Conservation (phyloP, 2,329 filamentous ascomycete species). For the Plectosphaerella cucumerina region DNA sequence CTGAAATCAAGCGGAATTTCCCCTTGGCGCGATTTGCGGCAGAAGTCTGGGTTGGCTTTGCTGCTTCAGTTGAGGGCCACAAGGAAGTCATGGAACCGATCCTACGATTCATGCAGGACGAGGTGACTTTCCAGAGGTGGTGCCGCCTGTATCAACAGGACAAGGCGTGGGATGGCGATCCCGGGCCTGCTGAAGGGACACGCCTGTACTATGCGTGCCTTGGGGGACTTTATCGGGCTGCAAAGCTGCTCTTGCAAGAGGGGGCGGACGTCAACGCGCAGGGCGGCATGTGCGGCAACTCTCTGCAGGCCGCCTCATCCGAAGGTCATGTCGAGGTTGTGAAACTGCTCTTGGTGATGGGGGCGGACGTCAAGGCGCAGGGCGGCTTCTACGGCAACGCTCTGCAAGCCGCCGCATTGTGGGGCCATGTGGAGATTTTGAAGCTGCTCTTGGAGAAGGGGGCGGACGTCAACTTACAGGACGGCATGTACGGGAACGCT, state of each 20-base stretch:
- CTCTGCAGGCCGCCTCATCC: too few species aligned
- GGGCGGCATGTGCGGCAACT: too few species aligned
- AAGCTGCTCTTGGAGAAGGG: too few species aligned
- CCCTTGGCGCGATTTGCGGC: slow-evolving; percentile 16
- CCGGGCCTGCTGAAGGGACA: not conserved
- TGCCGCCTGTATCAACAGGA: slow-evolving; percentile 6
- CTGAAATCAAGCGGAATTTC: slow-evolving; percentile 7
- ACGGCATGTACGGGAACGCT: slow-evolving; percentile 9
- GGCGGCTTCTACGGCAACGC: not conserved
- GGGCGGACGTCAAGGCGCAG: not conserved
- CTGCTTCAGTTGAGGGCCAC: slow-evolving; percentile 5
- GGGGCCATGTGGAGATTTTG: not conserved
- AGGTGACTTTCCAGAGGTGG: slow-evolving; percentile 11
- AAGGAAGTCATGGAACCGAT: slow-evolving; percentile 4
- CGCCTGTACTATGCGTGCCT: slow-evolving; percentile 14
- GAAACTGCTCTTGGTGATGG: not conserved
- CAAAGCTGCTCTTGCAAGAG: not conserved
- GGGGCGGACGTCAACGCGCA: too few species aligned
- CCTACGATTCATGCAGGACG: slow-evolving; percentile 9
- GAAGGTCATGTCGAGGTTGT: too few species aligned
- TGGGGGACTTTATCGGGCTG: slow-evolving; percentile 4
- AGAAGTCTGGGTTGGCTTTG: slow-evolving; percentile 12
- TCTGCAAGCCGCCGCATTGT: not conserved
- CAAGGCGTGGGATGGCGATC: not conserved
- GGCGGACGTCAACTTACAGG: slow-evolving; percentile 6